Base-by-base conservation (phyloP, 805 yeast species). In the Yarrowia alimentaria region DNA sequence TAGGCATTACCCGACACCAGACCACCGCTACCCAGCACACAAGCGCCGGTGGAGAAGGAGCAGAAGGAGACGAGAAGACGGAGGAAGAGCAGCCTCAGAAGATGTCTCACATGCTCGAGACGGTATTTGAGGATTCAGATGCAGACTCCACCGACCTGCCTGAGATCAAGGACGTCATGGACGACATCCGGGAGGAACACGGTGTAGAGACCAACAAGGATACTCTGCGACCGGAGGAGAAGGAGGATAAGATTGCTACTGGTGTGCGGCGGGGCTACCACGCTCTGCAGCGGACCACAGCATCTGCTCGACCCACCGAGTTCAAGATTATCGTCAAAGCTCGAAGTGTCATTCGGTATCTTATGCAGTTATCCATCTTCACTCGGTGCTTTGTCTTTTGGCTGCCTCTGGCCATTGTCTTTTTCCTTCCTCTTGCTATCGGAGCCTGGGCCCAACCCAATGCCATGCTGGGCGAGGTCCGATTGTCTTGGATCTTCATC, bases 401-500 rank as follows among this genome's bases (percentile, higher is more conserved):
- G 69, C 47, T 68, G 11, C 71, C 71, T 7, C 55, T 68, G 13
- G 72, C 71, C 4, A 24, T 61, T 8, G 56, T 68, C 9, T 45
- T 68, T 48, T 68, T 68, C 34, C 55, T 68, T 21, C 72, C 72
- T 1, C 61, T 68, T 14, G 69, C 69, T 1, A 57, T 60, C 12
- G 72, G 70, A 21, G 71, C 70, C 5, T 67, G 68, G 64, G 65
- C 57, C 17, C 55, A 57, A 32, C 58, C 53, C 9, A 53, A 54
- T n/a, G 62, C 68, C 30, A 6, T 34, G 16, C 58, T 68, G 1
- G 72, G 72, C 18, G 54, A 60, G 21, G 61, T 65, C 8, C 58
- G 66, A 3, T 58, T 68, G 17, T 56, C 63, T 61, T 68, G 71
- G 71, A 53, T 68, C 20, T 68, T 68, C 53, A 65, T 68, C 32